Conservation (phyloP, 352 stramenopile species). For the Globisporangium radiosum region DNA sequence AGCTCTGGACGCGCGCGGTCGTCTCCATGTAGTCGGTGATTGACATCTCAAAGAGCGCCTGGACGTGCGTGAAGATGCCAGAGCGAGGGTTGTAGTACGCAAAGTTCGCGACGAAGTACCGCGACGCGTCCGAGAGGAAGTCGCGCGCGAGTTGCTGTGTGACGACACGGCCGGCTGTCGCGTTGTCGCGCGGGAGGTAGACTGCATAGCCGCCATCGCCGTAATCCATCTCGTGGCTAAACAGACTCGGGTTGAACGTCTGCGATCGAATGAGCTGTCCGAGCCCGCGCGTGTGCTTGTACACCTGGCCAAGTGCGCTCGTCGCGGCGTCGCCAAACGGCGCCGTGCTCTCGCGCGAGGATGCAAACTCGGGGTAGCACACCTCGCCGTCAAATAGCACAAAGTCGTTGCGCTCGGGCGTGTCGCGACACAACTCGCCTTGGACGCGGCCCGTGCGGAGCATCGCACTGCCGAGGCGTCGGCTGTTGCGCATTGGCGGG, state of each 20-base stretch:
- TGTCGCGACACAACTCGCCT: constrained; percentile 43
- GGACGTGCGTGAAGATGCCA: constrained; percentile 69
- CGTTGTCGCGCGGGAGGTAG: constrained; percentile 70
- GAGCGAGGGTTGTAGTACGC: constrained; percentile 73
- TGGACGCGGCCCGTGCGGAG: constrained; percentile 55
- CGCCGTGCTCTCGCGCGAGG: constrained; percentile 30
- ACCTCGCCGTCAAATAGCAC: constrained; percentile 66
- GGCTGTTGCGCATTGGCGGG: constrained; percentile 51
- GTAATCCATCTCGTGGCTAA: constrained; percentile 68
- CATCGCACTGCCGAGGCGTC: constrained; percentile 54
- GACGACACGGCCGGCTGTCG: constrained; percentile 33
- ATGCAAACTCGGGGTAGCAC: constrained; percentile 61
- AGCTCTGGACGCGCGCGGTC: constrained; percentile 59
- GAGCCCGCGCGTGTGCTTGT: constrained; percentile 37
- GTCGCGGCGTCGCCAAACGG: constrained; percentile 35
- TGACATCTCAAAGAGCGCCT: constrained; percentile 69
- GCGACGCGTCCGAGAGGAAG: constrained; percentile 55
- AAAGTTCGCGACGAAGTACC: constrained; percentile 57
- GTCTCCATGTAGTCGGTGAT: constrained; percentile 77
- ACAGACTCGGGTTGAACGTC: constrained; percentile 60
- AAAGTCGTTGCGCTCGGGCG: constrained; percentile 36
- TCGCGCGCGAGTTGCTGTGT: constrained; percentile 41
- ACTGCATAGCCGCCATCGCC: constrained; percentile 64
- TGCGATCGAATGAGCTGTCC: constrained; percentile 48
- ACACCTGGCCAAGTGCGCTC: constrained; percentile 24